Evolutionary conservation across 2,329 filamentous ascomycete genomes (phyloP), one percentile per base, ranked within the genome.

Genomic region (Diplodia scrobiculata): DNA sequence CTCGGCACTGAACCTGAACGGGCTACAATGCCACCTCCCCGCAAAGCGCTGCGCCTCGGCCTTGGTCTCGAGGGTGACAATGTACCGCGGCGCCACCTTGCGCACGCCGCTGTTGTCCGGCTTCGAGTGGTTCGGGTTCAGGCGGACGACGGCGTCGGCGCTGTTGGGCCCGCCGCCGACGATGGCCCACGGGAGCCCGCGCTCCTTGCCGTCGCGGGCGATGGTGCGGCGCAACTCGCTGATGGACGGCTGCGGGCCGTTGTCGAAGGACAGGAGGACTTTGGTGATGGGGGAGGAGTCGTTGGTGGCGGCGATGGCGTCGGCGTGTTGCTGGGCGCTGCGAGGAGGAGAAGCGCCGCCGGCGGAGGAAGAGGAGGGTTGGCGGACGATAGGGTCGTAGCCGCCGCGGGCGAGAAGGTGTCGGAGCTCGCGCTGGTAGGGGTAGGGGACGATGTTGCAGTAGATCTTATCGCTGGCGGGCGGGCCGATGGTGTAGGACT

Each of bases 1-100:
- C 4, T 21, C 38, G 1, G 9, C n/a, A 6, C 25, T 51, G 29
- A 50, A 63, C 10, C 34, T 11, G 5, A 66, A 62, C 17, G 54
- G 48, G 63, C 78, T 77, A 48, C 80, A 74, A 76, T 87, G 82
- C 84, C 84, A 87, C 66, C 80, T 75, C 55, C 77, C 71, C 3
- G 81, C 78, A 74, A 85, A 86, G 68, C 81, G 75, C 64, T 79
- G 80, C 21, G 86, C 86, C 68, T 86, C 85, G 10, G 78, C 76
- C 59, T 81, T 77, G n/a, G 84, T 83, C 14, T 79, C 72, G 68
- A 90, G 87, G 4, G 83, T 80, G 25, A 89, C 70, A 14, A 89
- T 77, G 77, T 85, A 86, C 48, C 83, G 77, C 41, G 72, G 77
- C 51, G 76, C 79, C 66, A 76, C 70, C 47, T 77, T 73, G 66